Evolutionary conservation across 495 filamentous ascomycete species (phyloP).

Genomic region (Hypoxylon cercidicola): DNA sequence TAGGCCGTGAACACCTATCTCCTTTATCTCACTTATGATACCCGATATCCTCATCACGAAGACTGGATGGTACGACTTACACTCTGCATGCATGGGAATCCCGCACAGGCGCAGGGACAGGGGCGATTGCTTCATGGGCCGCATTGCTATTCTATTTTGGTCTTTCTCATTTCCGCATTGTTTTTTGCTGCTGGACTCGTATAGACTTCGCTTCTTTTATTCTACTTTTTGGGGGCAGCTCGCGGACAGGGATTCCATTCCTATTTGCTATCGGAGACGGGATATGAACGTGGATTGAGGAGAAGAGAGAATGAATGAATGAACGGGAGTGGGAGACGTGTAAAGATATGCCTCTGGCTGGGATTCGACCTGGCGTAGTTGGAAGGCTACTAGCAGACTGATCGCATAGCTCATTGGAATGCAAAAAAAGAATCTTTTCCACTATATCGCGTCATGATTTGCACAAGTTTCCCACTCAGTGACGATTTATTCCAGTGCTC

Average conservation of each 20-base stretch:
- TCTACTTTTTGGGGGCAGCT: conserved; percentile 15
- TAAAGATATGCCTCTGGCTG: neutral
- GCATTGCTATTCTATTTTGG: conserved; percentile 6
- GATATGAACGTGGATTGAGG: neutral
- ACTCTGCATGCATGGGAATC: conserved; percentile 38
- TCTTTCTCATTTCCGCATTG: conserved; percentile 39
- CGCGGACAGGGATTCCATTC: conserved; percentile 8
- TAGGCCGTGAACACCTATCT: conserved; percentile 20
- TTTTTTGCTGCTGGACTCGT: conserved; percentile 39
- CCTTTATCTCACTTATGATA: conserved; percentile 39
- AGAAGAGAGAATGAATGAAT: neutral
- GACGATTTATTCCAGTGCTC: too few relatives aligned
- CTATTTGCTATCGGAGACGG: conserved; percentile 9
- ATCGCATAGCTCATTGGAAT: neutral
- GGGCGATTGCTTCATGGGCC: neutral
- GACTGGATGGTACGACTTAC: conserved; percentile 32
- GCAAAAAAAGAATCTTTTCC: neutral
- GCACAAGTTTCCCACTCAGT: too few relatives aligned
- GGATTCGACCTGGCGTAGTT: neutral
- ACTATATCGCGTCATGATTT: too few relatives aligned
- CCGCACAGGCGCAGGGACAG: conserved; percentile 22
- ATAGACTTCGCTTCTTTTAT: conserved; percentile 29
- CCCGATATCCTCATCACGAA: conserved; percentile 35
- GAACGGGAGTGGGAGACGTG: too few relatives aligned
- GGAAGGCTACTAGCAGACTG: neutral